phyloP scores from a whole-genome alignment of 2,329 filamentous ascomycete genomes.

The Emergomyces orientalis region DNA sequence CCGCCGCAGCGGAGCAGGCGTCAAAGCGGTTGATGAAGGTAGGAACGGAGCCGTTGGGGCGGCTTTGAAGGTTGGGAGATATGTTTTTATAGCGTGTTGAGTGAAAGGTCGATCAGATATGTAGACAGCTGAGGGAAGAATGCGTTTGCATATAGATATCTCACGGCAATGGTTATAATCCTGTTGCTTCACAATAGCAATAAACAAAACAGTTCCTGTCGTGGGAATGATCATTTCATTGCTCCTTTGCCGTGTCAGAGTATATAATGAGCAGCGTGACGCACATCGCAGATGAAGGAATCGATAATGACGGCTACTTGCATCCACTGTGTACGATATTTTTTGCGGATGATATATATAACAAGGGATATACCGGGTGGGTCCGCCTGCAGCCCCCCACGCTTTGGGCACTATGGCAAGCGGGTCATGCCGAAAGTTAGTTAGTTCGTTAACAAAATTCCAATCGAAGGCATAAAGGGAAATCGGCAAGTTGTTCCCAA shows the following conservation, averaged over 20 bases:
- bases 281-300: not conserved
- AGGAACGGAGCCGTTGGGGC: not conserved
- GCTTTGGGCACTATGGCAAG: no score
- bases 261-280: not conserved
- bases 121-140: not conserved
- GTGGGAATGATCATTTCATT: not conserved
- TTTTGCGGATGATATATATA: no score
- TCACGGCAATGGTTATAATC: not conserved
- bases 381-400: no score
- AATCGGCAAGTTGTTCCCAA: no score
- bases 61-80: not conserved
- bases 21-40: conserved; percentile 15
- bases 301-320: not conserved
- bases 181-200: not conserved
- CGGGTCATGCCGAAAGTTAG: no score
- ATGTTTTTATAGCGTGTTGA: not conserved
- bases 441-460: no score
- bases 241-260: not conserved
- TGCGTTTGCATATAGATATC: not conserved
- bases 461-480: no score
- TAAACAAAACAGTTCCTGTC: not conserved
- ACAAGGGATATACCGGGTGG: no score
- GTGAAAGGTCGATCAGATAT: not conserved
- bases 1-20: conserved; percentile 1
- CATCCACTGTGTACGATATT: no score